These are phyloP conservation scores for Ampelocalamus luodianensis DNA, from an alignment of 176 grass and related monocot species.

Conservation along the genomic window DNA sequence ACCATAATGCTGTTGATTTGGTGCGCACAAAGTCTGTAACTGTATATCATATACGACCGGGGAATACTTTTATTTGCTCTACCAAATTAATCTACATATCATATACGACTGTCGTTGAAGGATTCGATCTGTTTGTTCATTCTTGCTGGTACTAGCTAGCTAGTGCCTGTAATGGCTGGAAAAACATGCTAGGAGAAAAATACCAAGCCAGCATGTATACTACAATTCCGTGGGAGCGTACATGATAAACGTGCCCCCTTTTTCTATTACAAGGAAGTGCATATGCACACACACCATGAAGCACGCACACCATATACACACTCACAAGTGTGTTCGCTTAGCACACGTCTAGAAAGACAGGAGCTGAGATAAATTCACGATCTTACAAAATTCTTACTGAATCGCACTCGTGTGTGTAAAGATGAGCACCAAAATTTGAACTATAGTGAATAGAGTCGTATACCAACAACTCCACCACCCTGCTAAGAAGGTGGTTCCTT, in stretches of 20 bases:
- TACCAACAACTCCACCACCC: no score
- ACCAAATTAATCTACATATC: neutral
- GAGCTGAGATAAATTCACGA: no score
- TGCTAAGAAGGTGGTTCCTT: no score
- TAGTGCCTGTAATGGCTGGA: neutral
- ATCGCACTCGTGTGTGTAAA: no score
- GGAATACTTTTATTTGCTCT: conserved; percentile 4
- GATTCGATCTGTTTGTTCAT: conserved; percentile 1
- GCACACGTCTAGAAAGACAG: no score
- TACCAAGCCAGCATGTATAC: neutral
- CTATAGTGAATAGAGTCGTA: no score
- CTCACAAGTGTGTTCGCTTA: no score
- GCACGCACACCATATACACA: no score
- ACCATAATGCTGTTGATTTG: neutral
- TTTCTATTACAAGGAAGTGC: no score
- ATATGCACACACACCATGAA: no score
- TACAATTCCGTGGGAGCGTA: neutral
- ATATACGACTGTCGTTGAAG: neutral
- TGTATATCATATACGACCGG: neutral
- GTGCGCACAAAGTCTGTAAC: neutral
- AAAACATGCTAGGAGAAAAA: neutral
- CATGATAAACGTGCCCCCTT: neutral
- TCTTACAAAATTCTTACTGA: no score
- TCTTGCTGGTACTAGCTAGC: neutral
- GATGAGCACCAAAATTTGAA: no score